A percentile compares a stretch with the other conserved stretches of the same genome.
These are phyloP conservation scores for Mucor piriformis DNA, from an alignment of 371 early-diverging fungal genomes.

Conservation along the genomic window DNA sequence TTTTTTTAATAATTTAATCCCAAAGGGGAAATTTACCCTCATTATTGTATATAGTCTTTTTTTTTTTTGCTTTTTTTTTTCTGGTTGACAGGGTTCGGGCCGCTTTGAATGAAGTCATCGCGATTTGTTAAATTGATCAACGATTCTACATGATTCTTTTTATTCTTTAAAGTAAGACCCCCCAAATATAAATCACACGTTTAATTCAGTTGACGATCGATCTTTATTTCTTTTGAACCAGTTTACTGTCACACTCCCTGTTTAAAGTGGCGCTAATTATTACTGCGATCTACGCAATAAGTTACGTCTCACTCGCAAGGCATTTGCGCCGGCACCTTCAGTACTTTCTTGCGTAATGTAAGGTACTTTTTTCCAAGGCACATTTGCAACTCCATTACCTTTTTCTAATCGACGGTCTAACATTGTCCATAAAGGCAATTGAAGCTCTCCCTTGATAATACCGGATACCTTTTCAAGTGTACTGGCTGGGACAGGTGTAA, in stretches of 20 bases:
- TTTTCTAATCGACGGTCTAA: constrained; percentile 45
- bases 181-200: background rate
- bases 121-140: background rate
- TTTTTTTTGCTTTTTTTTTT: background rate
- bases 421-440: constrained; percentile 52
- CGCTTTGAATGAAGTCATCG: background rate
- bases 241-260: background rate
- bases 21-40: constrained; percentile 8
- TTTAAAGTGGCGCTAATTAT: background rate
- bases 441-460: constrained; percentile 62
- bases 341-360: constrained; percentile 44
- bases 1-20: background rate
- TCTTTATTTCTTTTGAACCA: constrained; percentile 7
- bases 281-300: constrained; percentile 30
- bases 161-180: background rate
- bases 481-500: constrained; percentile 62
- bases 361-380: constrained; percentile 54
- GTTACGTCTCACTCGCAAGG: constrained; percentile 38
- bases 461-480: constrained; percentile 59
- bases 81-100: background rate
- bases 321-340: constrained; percentile 42
- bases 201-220: constrained; percentile 12
- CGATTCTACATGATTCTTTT: background rate
- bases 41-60: background rate
- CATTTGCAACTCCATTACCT: constrained; percentile 45